phyloP scores from a whole-genome alignment of 2,329 filamentous ascomycete genomes.

The Pezicula rhizophila region DNA sequence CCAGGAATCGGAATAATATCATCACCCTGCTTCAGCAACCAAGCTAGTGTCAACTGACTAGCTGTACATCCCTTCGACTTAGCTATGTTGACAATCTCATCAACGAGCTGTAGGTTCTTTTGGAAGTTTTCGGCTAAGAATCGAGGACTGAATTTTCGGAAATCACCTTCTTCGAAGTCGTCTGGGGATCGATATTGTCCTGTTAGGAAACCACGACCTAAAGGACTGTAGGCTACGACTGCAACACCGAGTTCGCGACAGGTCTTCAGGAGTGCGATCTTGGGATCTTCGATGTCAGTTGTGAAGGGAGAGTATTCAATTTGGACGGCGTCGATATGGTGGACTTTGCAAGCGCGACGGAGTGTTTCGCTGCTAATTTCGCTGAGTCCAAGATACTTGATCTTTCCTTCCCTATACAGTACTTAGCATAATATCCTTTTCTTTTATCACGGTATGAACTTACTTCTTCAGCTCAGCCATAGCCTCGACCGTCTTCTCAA shows the following conservation, averaged over 20 bases:
- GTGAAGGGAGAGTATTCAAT: constrained; percentile 49
- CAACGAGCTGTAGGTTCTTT: constrained; percentile 42
- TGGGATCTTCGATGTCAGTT: constrained; percentile 50
- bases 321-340: constrained; percentile 44
- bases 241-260: constrained; percentile 53
- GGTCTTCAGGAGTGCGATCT: constrained; percentile 44
- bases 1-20: constrained; percentile 50
- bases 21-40: constrained; percentile 45
- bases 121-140: constrained; percentile 44
- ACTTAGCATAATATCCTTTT: background rate
- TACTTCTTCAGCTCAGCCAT: constrained; percentile 33
- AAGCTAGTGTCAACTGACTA: constrained; percentile 45
- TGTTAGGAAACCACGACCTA: constrained; percentile 53
- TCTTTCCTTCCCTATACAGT: constrained; percentile 42
- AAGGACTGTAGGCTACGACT: constrained; percentile 51
- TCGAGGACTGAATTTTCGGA: constrained; percentile 38
- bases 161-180: constrained; percentile 43
- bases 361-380: constrained; percentile 45
- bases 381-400: constrained; percentile 50
- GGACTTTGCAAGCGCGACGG: constrained; percentile 43
- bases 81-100: constrained; percentile 38
- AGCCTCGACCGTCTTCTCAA: constrained; percentile 37
- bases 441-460: background rate
- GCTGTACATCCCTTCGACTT: constrained; percentile 42
- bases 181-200: constrained; percentile 39